These are phyloP conservation scores for Plectranthus barbatus DNA, from an alignment of 257 asterid genomes.

Conservation along the genomic window DNA sequence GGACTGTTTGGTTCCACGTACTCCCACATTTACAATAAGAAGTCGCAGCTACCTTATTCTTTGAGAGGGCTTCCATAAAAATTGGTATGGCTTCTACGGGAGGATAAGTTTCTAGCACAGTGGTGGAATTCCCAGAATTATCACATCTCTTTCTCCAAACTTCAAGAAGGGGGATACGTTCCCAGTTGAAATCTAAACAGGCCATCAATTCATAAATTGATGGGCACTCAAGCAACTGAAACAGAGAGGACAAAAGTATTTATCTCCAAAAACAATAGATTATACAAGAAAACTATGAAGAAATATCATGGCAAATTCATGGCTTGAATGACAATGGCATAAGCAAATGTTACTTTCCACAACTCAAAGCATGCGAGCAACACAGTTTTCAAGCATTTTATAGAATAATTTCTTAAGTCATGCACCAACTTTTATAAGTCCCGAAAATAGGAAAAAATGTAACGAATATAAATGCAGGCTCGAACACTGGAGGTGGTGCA, in stretches of 20 bases:
- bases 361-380: background rate
- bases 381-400: background rate
- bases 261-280: background rate
- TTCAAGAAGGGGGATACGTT: conserved; percentile 68
- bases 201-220: conserved; percentile 92
- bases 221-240: conserved; percentile 94
- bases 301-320: background rate
- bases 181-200: conserved; percentile 71
- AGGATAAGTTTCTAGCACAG: conserved; percentile 59
- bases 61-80: conserved; percentile 58
- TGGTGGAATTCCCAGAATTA: conserved; percentile 44
- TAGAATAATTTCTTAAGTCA: background rate
- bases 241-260: conserved; percentile 10
- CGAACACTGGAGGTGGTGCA: conserved; percentile 1
- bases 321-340: conserved; percentile 6
- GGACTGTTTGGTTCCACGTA: background rate
- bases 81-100: conserved; percentile 58
- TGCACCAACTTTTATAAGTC: background rate
- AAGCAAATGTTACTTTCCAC: background rate
- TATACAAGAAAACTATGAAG: no score
- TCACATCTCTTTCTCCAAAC: conserved; percentile 67
- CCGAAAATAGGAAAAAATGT: background rate
- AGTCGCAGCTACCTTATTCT: conserved; percentile 50
- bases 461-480: background rate
- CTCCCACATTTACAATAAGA: background rate